Evolutionary conservation across 192 early-diverging fungal genomes (phyloP), one percentile per base, ranked within the genome.

Genomic region (Geranomyces variabilis): DNA sequence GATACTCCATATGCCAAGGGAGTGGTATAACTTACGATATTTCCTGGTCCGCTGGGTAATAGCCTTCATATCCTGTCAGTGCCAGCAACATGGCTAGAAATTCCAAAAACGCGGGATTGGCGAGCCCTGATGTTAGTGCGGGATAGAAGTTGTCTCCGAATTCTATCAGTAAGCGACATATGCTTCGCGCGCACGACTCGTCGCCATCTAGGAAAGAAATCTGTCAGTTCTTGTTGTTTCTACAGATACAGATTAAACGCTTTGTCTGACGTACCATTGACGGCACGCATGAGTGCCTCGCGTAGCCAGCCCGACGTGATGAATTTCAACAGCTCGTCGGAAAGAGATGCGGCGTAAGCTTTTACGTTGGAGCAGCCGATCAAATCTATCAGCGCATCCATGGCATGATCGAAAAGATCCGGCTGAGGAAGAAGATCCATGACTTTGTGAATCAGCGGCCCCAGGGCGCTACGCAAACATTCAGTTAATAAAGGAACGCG

Each of bases 51-150:
- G 74, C 71, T 0, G 64, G 70, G 45, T 73, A 81, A 66, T 75
- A 78, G 43, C 81, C 81, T 1, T 63, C 64, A 53, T 79, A 83
- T 15, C 41, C 77, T 10, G 81, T 80, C 47, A 55, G 76, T 0
- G 66, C 66, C 47, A 83, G 61, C 7, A 83, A 46, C 79, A 80
- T 80, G 44, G 79, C 71, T 68, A 81, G 31, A 53, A 70, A 74
- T 10, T 29, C 55, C 28, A 67, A 45, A 8, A 79, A 45, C 5
- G 75, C 63, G 0, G 63, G 41, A 29, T 67, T 33, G 17, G 31
- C 24, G 9, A 83, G 26, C 47, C 77, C 70, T 53, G 53, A 63
- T 5, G 69, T 59, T 24, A 76, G 44, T 24, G 59, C 72, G 43
- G 63, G 36, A 56, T 58, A 74, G 49, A 83, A 83, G 14, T 43